A percentile compares a stretch with the other conserved stretches of the same genome.
Conservation (phyloP, 345 rosid species). For the Brassica napus region Da-Ae NC_063444.1:17849501-17850000, state of each 20-base stretch:
- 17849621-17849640: slow-evolving; percentile 1
- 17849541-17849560: background rate
- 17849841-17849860: no score
- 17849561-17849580: background rate
- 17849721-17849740: background rate
- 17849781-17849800: background rate
- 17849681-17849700: background rate
- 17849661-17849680: background rate
- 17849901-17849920: no score
- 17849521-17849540: background rate
- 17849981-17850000: slow-evolving; percentile 58
- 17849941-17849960: background rate
- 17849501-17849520: background rate
- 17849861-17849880: no score
- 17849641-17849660: background rate
- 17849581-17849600: background rate
- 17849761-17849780: background rate
- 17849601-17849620: background rate
- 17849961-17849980: background rate
- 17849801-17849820: no score
- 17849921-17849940: no score
- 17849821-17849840: no score
- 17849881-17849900: no score
- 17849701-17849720: background rate
- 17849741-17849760: background rate